Conservation (phyloP, 2,329 filamentous ascomycete species). For the Colletotrichum echinochloae region DNA sequence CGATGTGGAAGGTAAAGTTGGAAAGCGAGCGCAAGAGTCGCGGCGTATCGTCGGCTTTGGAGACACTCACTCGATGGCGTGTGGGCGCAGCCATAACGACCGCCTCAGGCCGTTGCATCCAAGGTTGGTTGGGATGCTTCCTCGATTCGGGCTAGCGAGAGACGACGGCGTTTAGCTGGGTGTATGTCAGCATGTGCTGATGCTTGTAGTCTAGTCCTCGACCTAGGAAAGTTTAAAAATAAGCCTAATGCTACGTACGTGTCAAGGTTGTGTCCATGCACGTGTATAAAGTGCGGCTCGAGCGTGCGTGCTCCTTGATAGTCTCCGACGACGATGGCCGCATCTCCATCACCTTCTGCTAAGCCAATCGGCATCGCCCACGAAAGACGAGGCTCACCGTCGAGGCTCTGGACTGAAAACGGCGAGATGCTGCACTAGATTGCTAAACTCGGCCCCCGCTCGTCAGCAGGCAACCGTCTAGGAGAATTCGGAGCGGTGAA, state of each 20-base stretch:
- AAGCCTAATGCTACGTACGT: neutral
- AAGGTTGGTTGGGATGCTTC: neutral
- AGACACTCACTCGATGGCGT: neutral
- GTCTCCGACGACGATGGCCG: no score
- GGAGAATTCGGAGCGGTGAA: slow-evolving; percentile 10
- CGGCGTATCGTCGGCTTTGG: neutral
- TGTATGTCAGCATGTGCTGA: neutral
- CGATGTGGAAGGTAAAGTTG: slow-evolving; percentile 16
- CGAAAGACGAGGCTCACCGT: neutral
- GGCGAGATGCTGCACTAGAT: neutral
- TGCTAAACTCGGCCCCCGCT: neutral
- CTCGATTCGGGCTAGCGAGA: neutral
- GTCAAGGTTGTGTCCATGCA: neutral
- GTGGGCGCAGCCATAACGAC: neutral
- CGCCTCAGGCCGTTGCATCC: neutral
- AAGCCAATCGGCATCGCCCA: neutral
- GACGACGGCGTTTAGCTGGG: neutral
- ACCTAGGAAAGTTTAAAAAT: neutral
- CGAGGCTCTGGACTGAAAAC: neutral
- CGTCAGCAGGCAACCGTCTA: slow-evolving; percentile 13
- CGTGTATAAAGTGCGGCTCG: neutral
- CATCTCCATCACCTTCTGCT: no score
- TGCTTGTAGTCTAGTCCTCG: neutral
- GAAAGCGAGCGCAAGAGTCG: neutral
- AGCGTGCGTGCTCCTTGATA: no score